Base-by-base conservation (phyloP, 2,329 filamentous ascomycete species). In the Macrophomina tecta region DNA sequence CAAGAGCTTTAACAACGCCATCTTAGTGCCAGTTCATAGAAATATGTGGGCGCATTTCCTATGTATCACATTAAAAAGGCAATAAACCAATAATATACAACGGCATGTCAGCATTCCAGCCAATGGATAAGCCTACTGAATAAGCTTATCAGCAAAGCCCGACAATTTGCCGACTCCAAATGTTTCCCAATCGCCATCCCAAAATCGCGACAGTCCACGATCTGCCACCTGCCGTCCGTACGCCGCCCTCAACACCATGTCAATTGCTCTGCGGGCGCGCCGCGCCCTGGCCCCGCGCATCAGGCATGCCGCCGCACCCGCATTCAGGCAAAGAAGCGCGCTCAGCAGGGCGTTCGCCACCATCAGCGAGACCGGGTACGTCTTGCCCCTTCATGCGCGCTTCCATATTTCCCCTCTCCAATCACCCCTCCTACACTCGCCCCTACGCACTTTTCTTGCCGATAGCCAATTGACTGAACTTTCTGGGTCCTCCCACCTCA, bases 231-330 rank as follows among this genome's bases (percentile, higher is more conserved):
- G 51, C 18, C 42, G 16, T 4, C 52, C n/a, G 58, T 5, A 49
- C 52, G 28, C 32, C 49, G 4, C n/a, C 52, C 18, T 49, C 23
- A n/a, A 8, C 53, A 32, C 23, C 18, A 61, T 61, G 55, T 46
- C 64, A 60, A 52, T 66, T 34, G 64, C 64, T 66, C 64, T 64
- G 18, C 72, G 74, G 70, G 74, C 75, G 64, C 76, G 73, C 38
- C 83, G 81, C 82, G 79, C 79, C 68, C 81, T 83, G 75, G 80
- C 80, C 68, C 81, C 82, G 53, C 81, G 82, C 64, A 79, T 82
- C 38, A 77, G 81, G 73, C 81, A 80, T 16, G 75, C 45, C 70
- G 72, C 67, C 75, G 75, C 36, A 64, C 73, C 18, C 66, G 23
- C 23, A 23, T 73, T 12, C 42, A 51, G 51, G 52, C 58, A 49